phyloP scores from a whole-genome alignment of 2,329 filamentous ascomycete genomes.

The Monilinia vaccinii-corymbosi region DNA sequence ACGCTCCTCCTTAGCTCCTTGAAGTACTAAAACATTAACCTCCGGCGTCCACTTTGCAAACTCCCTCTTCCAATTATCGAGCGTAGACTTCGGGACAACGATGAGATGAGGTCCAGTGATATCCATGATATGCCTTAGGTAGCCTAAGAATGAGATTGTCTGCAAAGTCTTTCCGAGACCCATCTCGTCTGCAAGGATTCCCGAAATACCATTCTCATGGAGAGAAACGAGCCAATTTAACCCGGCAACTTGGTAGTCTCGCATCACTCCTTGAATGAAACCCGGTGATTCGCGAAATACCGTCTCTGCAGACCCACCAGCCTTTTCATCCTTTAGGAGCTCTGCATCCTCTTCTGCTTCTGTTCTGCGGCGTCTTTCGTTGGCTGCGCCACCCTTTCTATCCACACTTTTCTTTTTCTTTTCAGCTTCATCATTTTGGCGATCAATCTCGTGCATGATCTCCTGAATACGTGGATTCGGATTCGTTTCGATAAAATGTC shows the following conservation, averaged over 20 bases:
- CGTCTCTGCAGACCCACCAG: slow-evolving; percentile 74
- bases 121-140: slow-evolving; percentile 80
- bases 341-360: slow-evolving; percentile 98
- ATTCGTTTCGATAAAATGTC: slow-evolving; percentile 97
- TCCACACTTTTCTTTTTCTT: slow-evolving; percentile 64
- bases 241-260: slow-evolving; percentile 92
- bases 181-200: slow-evolving; percentile 97
- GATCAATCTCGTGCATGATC: slow-evolving; percentile 89
- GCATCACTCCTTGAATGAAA: slow-evolving; percentile 81
- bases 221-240: slow-evolving; percentile 97
- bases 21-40: slow-evolving; percentile 85
- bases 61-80: slow-evolving; percentile 97
- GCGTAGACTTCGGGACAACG: slow-evolving; percentile 88
- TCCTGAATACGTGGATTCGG: slow-evolving; percentile 91
- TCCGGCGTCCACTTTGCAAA: slow-evolving; percentile 93
- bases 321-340: slow-evolving; percentile 75
- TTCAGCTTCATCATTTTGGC: slow-evolving; percentile 70
- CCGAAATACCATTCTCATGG: slow-evolving; percentile 97
- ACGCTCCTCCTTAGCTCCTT: slow-evolving; percentile 91
- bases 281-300: slow-evolving; percentile 88
- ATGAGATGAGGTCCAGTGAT: slow-evolving; percentile 88
- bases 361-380: slow-evolving; percentile 73
- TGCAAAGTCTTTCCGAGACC: slow-evolving; percentile 95
- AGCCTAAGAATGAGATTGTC: slow-evolving; percentile 93
- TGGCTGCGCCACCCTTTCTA: slow-evolving; percentile 76